A percentile compares a stretch with the other conserved stretches of the same genome.
Conservation (phyloP, 2,329 filamentous ascomycete species). For the Claviceps digitariae region DNA sequence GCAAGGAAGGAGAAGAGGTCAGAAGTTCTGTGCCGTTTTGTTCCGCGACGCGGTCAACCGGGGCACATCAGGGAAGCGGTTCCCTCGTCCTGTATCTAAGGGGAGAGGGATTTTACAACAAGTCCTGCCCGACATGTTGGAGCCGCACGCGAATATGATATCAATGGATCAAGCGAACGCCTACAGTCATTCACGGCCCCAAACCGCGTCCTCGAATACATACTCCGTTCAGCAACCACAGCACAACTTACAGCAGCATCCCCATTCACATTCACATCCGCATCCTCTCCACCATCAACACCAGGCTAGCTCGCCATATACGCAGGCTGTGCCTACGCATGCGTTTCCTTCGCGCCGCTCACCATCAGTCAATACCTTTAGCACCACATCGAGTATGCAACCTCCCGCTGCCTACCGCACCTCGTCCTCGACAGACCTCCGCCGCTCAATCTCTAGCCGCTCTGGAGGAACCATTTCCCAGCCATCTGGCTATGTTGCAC, state of each 20-base stretch:
- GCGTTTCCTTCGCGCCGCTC: slow-evolving; percentile 32
- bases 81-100: background rate
- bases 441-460: slow-evolving; percentile 69
- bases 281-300: slow-evolving; percentile 20
- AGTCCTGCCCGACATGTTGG: slow-evolving; percentile 15
- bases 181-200: slow-evolving; percentile 40
- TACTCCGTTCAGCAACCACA: slow-evolving; percentile 26
- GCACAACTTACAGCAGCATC: slow-evolving; percentile 9
- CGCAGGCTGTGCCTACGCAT: slow-evolving; percentile 4
- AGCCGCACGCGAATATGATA: slow-evolving; percentile 18
- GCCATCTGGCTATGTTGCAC: slow-evolving; percentile 74
- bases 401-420: slow-evolving; percentile 44
- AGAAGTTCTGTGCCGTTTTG: background rate
- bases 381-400: slow-evolving; percentile 55
- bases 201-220: slow-evolving; percentile 42
- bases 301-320: slow-evolving; percentile 3
- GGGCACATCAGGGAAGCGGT: background rate
- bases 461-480: slow-evolving; percentile 45
- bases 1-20: background rate
- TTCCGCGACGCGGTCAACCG: background rate
- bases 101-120: background rate
- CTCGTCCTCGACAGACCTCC: slow-evolving; percentile 43
- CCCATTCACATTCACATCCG: slow-evolving; percentile 19
- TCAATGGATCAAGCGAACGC: slow-evolving; percentile 21
- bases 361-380: slow-evolving; percentile 54